A percentile compares a stretch with the other conserved stretches of the same genome.
These are phyloP conservation scores for Elasticomyces elasticus DNA, from an alignment of 495 filamentous ascomycete species.

Conservation along the genomic window DNA sequence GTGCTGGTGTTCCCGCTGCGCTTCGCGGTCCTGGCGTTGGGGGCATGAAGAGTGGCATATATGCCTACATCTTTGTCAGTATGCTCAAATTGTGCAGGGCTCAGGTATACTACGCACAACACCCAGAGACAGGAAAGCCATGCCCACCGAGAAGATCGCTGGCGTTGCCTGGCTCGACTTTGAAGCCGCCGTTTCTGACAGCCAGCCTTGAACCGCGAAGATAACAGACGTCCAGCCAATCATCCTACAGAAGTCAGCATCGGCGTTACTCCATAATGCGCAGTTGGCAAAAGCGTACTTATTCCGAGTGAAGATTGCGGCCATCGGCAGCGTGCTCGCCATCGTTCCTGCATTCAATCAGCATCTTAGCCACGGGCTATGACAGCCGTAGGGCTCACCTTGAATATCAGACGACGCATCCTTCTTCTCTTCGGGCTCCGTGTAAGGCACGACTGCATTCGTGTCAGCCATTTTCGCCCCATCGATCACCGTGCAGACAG, in stretches of 20 bases:
- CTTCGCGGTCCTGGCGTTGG: slow-evolving; percentile 34
- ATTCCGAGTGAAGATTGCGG: slow-evolving; percentile 88
- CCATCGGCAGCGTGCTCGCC: slow-evolving; percentile 82
- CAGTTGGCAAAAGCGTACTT: slow-evolving; percentile 48
- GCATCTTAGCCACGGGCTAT: not conserved
- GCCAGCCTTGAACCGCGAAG: slow-evolving; percentile 75
- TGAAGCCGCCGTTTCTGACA: slow-evolving; percentile 70
- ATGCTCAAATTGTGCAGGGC: not conserved
- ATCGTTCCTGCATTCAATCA: slow-evolving; percentile 49
- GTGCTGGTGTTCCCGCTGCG: slow-evolving; percentile 1
- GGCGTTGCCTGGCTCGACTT: slow-evolving; percentile 58
- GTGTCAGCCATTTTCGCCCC: not conserved
- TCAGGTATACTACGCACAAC: slow-evolving; percentile 43
- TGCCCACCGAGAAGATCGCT: slow-evolving; percentile 73
- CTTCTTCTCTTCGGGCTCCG: slow-evolving; percentile 47
- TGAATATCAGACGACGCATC: slow-evolving; percentile 45
- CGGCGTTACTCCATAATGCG: not conserved
- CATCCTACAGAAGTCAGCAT: not conserved
- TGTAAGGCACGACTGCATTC: slow-evolving; percentile 50
- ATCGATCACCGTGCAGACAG: not conserved
- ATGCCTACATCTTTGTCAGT: slow-evolving; percentile 42
- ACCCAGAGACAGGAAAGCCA: slow-evolving; percentile 79
- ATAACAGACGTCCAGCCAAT: slow-evolving; percentile 64
- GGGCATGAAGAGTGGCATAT: slow-evolving; percentile 77
- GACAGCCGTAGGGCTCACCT: not conserved